A percentile compares a stretch with the other conserved stretches of the same genome.
Conservation (phyloP, 2,329 filamentous ascomycete species). For the Nectriaceae sp. region DNA sequence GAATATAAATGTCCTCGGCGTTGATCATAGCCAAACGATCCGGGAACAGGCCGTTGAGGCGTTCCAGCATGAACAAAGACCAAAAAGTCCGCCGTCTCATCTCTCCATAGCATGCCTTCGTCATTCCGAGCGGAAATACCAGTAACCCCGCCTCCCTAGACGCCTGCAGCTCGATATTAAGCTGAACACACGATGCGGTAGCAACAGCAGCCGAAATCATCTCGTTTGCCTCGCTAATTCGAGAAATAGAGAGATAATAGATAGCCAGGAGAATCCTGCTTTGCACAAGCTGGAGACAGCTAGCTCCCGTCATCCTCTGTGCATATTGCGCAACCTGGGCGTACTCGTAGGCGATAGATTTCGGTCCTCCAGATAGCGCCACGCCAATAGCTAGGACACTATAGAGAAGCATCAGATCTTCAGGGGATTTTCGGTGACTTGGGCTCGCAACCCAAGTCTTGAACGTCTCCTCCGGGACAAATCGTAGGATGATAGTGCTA, state of each 20-base stretch:
- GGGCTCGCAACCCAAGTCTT: conserved; percentile 38
- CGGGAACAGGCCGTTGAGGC: conserved; percentile 61
- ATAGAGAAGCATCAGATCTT: conserved; percentile 50
- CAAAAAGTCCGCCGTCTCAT: conserved; percentile 72
- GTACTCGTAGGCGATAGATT: conserved; percentile 41
- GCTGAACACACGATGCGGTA: conserved; percentile 58
- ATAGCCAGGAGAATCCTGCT: conserved; percentile 66
- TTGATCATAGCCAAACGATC: conserved; percentile 57
- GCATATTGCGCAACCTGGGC: conserved; percentile 60
- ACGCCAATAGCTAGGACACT: conserved; percentile 44
- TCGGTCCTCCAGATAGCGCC: conserved; percentile 40
- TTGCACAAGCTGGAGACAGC: conserved; percentile 64
- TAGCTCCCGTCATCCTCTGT: conserved; percentile 31
- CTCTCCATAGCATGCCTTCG: conserved; percentile 60
- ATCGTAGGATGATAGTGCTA: conserved; percentile 42
- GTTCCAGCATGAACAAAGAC: conserved; percentile 70
- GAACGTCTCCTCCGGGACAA: conserved; percentile 43
- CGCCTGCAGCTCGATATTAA: conserved; percentile 63
- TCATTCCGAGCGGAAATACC: conserved; percentile 59
- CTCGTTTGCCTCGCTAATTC: conserved; percentile 63
- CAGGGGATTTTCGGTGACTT: conserved; percentile 40
- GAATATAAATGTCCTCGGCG: conserved; percentile 65
- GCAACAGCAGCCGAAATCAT: conserved; percentile 63
- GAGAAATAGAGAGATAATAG: conserved; percentile 64
- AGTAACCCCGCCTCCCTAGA: conserved; percentile 41